phyloP scores from a whole-genome alignment of 805 yeast genomes.

The Wickerhamiella lipophila region DNA sequence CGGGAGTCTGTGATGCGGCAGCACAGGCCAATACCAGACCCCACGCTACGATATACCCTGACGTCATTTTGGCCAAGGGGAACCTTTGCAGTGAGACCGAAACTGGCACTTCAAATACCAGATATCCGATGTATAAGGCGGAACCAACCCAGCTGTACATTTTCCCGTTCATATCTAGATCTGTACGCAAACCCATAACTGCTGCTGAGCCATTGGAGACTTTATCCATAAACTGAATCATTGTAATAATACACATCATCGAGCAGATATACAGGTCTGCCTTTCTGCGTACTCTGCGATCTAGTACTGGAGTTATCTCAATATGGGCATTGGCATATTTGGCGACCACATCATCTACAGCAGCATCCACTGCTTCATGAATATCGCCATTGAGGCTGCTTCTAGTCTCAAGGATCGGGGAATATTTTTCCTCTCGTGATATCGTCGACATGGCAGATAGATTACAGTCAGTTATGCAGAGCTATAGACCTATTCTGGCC shows the following conservation, averaged over 20 bases:
- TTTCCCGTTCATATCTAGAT: constrained; percentile 35
- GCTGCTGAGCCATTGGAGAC: constrained; percentile 40
- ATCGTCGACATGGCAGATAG: too few species aligned
- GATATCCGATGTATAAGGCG: constrained; percentile 51
- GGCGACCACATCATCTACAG: constrained; percentile 9
- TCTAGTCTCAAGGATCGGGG: too few species aligned
- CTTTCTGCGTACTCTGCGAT: constrained; percentile 31
- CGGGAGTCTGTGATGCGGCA: constrained; percentile 34
- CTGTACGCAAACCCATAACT: constrained; percentile 38
- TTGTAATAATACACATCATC: constrained; percentile 37
- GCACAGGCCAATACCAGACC: constrained; percentile 36
- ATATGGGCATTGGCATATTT: constrained; percentile 7
- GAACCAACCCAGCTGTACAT: constrained; percentile 41
- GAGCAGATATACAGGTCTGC: constrained; percentile 44
- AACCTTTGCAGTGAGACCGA: constrained; percentile 39
- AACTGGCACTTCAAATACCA: constrained; percentile 43
- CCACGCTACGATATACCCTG: constrained; percentile 35
- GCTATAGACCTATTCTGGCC: too few species aligned
- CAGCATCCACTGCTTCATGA: not conserved
- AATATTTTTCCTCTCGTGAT: too few species aligned
- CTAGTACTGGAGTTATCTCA: not conserved
- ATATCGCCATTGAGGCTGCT: too few species aligned
- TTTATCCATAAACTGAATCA: constrained; percentile 51
- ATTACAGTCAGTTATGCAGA: too few species aligned
- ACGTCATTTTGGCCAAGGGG: constrained; percentile 42